Percentiles rank a stretch among this genome's conserved stretches.
phyloP scores from a whole-genome alignment of 306 rosid species.

The Ziziphus jujuba region DNA sequence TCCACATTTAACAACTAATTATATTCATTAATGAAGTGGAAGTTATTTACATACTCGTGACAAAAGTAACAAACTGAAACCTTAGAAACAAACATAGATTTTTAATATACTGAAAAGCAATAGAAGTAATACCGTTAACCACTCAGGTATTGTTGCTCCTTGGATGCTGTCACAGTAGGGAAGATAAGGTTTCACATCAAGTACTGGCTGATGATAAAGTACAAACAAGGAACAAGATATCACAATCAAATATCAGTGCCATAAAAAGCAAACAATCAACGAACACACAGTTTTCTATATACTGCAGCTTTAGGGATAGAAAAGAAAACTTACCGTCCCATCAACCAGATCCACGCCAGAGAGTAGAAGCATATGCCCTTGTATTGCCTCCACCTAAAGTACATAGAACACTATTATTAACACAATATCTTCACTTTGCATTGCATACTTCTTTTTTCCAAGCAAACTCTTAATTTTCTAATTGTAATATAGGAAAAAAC shows the following conservation, averaged over 20 bases:
- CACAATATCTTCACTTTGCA: slow-evolving; percentile 2
- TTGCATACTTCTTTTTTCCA: slow-evolving; percentile 7
- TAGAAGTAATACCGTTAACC: slow-evolving; percentile 62
- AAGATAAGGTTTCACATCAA: slow-evolving; percentile 89
- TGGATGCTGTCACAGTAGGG: slow-evolving; percentile 77
- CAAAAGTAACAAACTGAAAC: background rate
- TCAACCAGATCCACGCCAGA: slow-evolving; percentile 96
- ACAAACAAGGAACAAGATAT: slow-evolving; percentile 23
- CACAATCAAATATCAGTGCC: slow-evolving; percentile 6
- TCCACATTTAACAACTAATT: background rate
- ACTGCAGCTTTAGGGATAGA: slow-evolving; percentile 21
- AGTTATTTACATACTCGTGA: background rate
- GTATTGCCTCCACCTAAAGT: slow-evolving; percentile 75
- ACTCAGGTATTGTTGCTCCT: slow-evolving; percentile 73
- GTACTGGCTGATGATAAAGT: slow-evolving; percentile 71
- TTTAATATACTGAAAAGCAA: slow-evolving; percentile 21
- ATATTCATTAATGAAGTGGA: background rate
- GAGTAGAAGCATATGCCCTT: slow-evolving; percentile 71
- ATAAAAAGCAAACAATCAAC: slow-evolving; percentile 4
- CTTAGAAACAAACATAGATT: background rate
- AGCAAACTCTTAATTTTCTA: background rate
- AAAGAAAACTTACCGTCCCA: slow-evolving; percentile 76
- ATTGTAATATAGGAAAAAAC: background rate
- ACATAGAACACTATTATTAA: slow-evolving; percentile 2
- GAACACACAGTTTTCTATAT: background rate